Conservation (phyloP, 768 basidiomycete species). For the Boletus coccyginus region DNA sequence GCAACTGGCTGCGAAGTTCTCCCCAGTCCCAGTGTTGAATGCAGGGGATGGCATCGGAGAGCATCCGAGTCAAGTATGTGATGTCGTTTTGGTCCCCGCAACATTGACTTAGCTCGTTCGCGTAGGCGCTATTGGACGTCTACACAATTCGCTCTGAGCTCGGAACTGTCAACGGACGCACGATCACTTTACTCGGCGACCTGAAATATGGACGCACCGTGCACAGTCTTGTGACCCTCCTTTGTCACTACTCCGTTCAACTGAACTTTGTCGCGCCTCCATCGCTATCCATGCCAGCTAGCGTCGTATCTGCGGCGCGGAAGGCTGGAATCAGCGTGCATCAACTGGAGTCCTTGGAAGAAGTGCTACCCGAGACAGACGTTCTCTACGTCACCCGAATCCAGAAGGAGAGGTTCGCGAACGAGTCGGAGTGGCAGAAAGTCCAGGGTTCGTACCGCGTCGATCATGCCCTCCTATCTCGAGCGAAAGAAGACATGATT, state of each 20-base stretch:
- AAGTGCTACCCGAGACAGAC: conserved; percentile 89
- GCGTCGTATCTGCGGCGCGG: conserved; percentile 77
- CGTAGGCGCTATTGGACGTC: conserved; percentile 76
- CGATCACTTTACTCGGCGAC: conserved; percentile 90
- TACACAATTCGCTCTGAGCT: conserved; percentile 98
- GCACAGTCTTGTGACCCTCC: conserved; percentile 89
- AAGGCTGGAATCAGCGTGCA: conserved; percentile 78
- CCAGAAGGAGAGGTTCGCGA: conserved; percentile 91
- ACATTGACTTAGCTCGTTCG: conserved; percentile 4
- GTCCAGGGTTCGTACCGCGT: conserved; percentile 93
- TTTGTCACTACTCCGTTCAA: conserved; percentile 88
- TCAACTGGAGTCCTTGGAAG: conserved; percentile 86
- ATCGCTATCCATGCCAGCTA: conserved; percentile 84
- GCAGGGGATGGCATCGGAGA: conserved; percentile 97
- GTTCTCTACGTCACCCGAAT: conserved; percentile 96
- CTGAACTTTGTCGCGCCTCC: conserved; percentile 95
- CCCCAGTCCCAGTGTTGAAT: conserved; percentile 93
- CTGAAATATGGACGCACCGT: conserved; percentile 98
- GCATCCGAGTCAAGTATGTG: conserved; percentile 88
- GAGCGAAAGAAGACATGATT: conserved; percentile 96
- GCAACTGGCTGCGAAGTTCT: conserved; percentile 95
- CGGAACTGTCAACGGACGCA: conserved; percentile 95
- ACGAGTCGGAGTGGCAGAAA: conserved; percentile 77
- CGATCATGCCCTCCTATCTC: conserved; percentile 88
- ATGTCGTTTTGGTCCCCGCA: background rate